These are phyloP conservation scores for Chaetothyriales sp. DNA, from an alignment of 2,329 filamentous ascomycete species.

Conservation along the genomic window DNA sequence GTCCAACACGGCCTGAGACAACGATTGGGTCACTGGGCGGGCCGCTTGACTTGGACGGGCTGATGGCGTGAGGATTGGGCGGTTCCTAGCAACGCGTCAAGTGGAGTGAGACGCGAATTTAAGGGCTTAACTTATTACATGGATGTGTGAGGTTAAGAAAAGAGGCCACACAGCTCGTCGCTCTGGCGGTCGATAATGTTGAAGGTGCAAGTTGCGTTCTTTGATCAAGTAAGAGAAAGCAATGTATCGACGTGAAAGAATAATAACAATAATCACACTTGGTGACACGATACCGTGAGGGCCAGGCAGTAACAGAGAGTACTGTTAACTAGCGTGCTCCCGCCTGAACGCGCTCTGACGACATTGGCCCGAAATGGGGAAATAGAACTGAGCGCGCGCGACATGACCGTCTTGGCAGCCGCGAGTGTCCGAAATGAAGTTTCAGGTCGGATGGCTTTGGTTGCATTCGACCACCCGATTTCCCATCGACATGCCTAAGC, in stretches of 20 bases:
- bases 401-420: conserved; percentile 1
- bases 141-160: neutral
- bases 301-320: neutral
- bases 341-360: neutral
- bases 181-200: neutral
- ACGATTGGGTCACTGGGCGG: conserved; percentile 11
- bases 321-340: neutral
- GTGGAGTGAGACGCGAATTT: neutral
- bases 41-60: conserved; percentile 1
- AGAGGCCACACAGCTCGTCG: neutral
- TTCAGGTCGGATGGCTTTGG: neutral
- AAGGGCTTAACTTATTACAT: neutral
- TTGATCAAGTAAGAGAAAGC: neutral
- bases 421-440: neutral
- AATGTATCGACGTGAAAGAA: neutral
- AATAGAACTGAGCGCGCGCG: neutral
- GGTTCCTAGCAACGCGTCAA: neutral
- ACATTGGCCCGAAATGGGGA: too few relatives aligned
- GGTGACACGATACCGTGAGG: neutral
- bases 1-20: conserved; percentile 5
- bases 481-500: neutral
- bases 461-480: neutral
- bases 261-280: neutral
- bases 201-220: neutral
- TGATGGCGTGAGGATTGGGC: too few relatives aligned